Evolutionary conservation across 2,329 filamentous ascomycete species (phyloP).

Genomic region (Tolypocladium tropicale): DNA sequence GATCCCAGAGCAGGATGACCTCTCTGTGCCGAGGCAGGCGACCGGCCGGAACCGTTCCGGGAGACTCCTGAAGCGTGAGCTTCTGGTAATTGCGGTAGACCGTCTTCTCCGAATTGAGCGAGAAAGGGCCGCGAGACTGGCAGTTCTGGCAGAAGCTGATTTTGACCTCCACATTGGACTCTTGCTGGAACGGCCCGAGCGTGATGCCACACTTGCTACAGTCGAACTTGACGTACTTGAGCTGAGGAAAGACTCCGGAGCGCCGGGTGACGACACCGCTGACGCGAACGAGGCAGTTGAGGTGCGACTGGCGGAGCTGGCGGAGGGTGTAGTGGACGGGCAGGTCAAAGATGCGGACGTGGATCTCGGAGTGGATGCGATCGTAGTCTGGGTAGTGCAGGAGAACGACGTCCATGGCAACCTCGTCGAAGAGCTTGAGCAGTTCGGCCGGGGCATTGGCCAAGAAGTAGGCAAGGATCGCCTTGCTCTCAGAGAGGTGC

Average conservation of each 20-base stretch:
- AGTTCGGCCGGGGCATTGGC: constrained; percentile 94
- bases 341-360: constrained; percentile 91
- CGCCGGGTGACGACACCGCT: constrained; percentile 91
- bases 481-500: constrained; percentile 81
- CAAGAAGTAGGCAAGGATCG: constrained; percentile 88
- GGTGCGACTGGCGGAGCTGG: constrained; percentile 85
- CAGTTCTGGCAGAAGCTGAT: constrained; percentile 95
- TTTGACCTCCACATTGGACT: constrained; percentile 92
- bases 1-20: constrained; percentile 90
- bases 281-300: constrained; percentile 92
- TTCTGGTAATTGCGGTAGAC: constrained; percentile 99
- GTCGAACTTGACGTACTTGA: constrained; percentile 98
- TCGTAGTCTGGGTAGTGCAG: constrained; percentile 97
- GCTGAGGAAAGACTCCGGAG: constrained; percentile 90
- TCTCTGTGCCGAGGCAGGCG: constrained; percentile 88
- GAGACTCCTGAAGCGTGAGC: constrained; percentile 91
- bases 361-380: constrained; percentile 93
- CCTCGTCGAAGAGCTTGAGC: constrained; percentile 90
- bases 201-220: constrained; percentile 88
- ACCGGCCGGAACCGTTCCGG: constrained; percentile 90
- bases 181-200: constrained; percentile 92
- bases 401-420: constrained; percentile 91
- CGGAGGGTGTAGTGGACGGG: constrained; percentile 92
- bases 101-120: constrained; percentile 91
- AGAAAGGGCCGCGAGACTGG: constrained; percentile 90